A percentile compares a stretch with the other conserved stretches of the same genome.
These are phyloP conservation scores for Aspergillus felis DNA, from an alignment of 2,329 filamentous ascomycete genomes.

Conservation along the genomic window DNA sequence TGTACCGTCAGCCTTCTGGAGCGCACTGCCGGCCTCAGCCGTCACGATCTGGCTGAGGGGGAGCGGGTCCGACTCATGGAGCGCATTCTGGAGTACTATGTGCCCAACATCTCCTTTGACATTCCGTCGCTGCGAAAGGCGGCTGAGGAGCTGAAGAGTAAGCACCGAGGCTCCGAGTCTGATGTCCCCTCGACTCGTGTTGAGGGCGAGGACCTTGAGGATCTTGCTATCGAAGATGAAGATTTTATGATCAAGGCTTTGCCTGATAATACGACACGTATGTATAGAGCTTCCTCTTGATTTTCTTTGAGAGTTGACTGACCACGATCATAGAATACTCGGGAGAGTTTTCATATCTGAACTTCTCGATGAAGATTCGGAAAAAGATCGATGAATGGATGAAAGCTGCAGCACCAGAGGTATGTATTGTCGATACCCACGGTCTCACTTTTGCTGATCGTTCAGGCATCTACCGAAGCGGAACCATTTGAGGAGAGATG, in stretches of 20 bases:
- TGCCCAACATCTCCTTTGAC: conserved; percentile 44
- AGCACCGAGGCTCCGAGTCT: conserved; percentile 30
- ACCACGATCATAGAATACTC: conserved; percentile 35
- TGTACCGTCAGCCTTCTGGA: conserved; percentile 23
- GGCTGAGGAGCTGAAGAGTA: conserved; percentile 42
- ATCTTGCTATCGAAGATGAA: conserved; percentile 40
- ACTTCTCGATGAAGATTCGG: conserved; percentile 42
- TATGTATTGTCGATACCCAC: conserved; percentile 11
- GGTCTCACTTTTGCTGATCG: conserved; percentile 4
- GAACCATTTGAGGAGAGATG: conserved; percentile 41
- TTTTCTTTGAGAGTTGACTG: background rate
- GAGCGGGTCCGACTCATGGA: conserved; percentile 44
- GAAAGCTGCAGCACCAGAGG: conserved; percentile 35
- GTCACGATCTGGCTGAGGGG: conserved; percentile 33
- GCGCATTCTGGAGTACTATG: conserved; percentile 46
- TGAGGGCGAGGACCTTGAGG: conserved; percentile 36
- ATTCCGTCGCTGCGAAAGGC: conserved; percentile 41
- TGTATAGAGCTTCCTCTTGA: conserved; percentile 9
- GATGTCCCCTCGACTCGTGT: conserved; percentile 26
- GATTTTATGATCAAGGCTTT: conserved; percentile 39
- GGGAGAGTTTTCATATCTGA: conserved; percentile 44
- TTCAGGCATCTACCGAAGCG: conserved; percentile 33
- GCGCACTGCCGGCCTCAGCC: conserved; percentile 27
- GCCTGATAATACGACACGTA: conserved; percentile 39
- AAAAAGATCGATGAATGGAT: conserved; percentile 43